Base-by-base conservation (phyloP, 306 rosid genomes). In the Quercus bicolor region DNA sequence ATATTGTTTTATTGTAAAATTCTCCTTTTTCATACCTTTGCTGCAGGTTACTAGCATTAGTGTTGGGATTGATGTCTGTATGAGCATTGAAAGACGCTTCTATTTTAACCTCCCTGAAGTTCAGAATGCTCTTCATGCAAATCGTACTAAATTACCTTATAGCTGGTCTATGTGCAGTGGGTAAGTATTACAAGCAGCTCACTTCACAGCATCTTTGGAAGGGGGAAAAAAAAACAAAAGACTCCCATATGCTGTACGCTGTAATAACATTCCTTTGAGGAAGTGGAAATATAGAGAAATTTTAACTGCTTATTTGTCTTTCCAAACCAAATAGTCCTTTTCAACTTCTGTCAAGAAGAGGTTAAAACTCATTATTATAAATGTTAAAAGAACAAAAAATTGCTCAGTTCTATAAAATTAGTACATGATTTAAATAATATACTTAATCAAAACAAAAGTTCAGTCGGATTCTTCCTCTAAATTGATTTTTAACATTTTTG, bases 101-200 rank as follows among this genome's bases (percentile, higher is more conserved):
- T 94, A 94, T 82, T 83, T 94, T 57, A 91, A 92, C 60, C 92
- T 87, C 51, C 98, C 97, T 0, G 93, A 94, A 73, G 97, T 94
- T 89, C 98, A 94, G 78, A 87, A 85, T 37, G 98, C 97, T 75
- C 97, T 94, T 45, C 97, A 94, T 76, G 98, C 98, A 26, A 94
- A 94, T 74, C 93, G 97, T 23, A 94, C 98, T n/a, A 89, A 80
- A 52, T 83, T 94, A 26, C 93, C 90, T 1, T 87, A 94, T 77
- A 0, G 23, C 5, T 94, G 97, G 98, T 76, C 88, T 52, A 89
- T 92, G 95, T 94, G 98, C 45, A 94, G 95, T 53, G 8, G 71
- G 96, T 91, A 77, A 88, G 95, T 78, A 21, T 29, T 33, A 53
- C 74, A 70, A 4, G 51, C 52, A 31, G 71, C 20, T 68, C 11